Evolutionary conservation across 2,329 filamentous ascomycete genomes (phyloP).

Genomic region (Peltaster fructicola): DNA sequence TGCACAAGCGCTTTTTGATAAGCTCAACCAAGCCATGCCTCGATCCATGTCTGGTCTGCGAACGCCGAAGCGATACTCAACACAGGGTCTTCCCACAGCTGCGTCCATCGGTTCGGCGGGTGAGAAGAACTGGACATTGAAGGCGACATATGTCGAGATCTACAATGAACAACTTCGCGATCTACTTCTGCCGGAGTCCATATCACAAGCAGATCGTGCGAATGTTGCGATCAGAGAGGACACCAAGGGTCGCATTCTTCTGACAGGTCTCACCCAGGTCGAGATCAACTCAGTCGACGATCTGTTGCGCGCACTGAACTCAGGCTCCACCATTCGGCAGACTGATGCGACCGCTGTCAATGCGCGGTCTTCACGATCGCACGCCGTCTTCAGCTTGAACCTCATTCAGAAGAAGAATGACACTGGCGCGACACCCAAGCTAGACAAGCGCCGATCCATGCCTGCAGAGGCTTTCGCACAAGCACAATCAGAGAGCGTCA

Average conservation of each 20-base stretch:
- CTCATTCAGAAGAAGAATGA: constrained; percentile 67
- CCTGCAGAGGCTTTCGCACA: constrained; percentile 61
- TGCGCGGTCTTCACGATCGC: constrained; percentile 90
- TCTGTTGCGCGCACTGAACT: constrained; percentile 71
- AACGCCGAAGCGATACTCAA: constrained; percentile 62
- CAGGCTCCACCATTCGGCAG: constrained; percentile 85
- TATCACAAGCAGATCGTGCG: constrained; percentile 50
- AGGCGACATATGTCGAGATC: constrained; percentile 61
- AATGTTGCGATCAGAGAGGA: constrained; percentile 89
- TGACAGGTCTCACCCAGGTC: constrained; percentile 77
- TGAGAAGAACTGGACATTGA: constrained; percentile 66
- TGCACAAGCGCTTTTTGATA: constrained; percentile 72
- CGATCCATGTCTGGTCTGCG: constrained; percentile 47
- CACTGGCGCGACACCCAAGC: constrained; percentile 28
- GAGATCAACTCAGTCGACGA: constrained; percentile 86
- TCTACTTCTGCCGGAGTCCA: constrained; percentile 61
- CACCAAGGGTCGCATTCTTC: constrained; percentile 78
- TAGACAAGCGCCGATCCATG: constrained; percentile 75
- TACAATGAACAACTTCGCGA: constrained; percentile 95
- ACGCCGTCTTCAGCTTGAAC: constrained; percentile 93
- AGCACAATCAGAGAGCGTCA: constrained; percentile 36
- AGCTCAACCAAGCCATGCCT: constrained; percentile 53
- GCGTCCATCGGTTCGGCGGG: constrained; percentile 30
- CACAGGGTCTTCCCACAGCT: constrained; percentile 32
- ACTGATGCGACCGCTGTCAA: constrained; percentile 96